These are phyloP conservation scores for Pestalotiopsis sp. DNA, from an alignment of 2,329 filamentous ascomycete species.

Conservation along the genomic window DNA sequence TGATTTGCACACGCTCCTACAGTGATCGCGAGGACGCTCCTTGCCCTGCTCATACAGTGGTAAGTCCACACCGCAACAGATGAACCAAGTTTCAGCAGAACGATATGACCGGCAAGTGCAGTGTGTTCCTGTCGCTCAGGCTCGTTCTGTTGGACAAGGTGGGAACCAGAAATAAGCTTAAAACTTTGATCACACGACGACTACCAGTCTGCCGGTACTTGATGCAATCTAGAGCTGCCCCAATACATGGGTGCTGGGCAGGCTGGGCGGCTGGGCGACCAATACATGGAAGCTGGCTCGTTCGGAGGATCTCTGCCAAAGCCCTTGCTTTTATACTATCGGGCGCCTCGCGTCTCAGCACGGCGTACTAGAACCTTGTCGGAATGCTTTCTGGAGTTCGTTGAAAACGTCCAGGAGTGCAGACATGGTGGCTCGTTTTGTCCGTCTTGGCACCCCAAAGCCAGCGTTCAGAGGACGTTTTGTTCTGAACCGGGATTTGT, in stretches of 20 bases:
- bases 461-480: neutral
- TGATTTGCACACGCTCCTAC: no score
- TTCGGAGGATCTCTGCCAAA: neutral
- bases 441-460: neutral
- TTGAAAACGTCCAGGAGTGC: neutral
- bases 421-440: neutral
- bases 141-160: no score
- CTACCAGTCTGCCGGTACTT: neutral
- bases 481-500: neutral
- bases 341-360: neutral
- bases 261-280: neutral
- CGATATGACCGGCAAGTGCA: no score
- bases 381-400: neutral
- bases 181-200: neutral
- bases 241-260: neutral
- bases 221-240: neutral
- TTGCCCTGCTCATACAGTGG: no score
- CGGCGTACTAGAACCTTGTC: neutral
- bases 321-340: neutral
- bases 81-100: no score
- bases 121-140: no score
- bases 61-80: no score
- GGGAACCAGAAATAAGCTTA: neutral
- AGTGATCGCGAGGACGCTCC: no score
- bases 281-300: neutral